Conservation (phyloP, 306 rosid genomes). For the Citrullus amarus region DNA sequence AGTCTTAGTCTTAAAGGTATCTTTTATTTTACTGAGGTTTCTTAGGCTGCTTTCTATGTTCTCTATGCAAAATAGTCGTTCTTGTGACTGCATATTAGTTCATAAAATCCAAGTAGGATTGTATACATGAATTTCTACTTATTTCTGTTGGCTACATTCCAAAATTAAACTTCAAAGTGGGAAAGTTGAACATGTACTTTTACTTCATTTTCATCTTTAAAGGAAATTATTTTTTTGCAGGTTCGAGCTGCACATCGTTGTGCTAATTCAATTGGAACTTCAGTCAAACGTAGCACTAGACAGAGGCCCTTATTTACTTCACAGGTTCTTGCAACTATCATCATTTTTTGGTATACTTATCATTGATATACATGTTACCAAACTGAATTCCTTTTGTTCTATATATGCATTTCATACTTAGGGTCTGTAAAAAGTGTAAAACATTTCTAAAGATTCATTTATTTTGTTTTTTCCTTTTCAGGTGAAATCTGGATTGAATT, state of each 20-base stretch:
- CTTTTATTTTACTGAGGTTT: neutral
- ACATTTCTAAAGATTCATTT: neutral
- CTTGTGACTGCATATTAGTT: neutral
- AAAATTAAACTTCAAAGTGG: neutral
- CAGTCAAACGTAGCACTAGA: conserved; percentile 34
- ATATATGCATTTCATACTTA: neutral
- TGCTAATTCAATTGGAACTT: conserved; percentile 26
- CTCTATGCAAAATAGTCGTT: neutral
- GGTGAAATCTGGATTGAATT: conserved; percentile 27
- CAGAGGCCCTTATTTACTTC: conserved; percentile 40
- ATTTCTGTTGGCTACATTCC: neutral
- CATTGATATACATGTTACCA: neutral
- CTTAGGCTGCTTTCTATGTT: neutral
- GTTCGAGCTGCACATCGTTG: conserved; percentile 29
- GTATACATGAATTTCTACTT: neutral
- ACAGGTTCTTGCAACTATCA: conserved; percentile 31
- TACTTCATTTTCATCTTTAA: neutral
- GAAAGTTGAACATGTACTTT: neutral
- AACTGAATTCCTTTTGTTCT: neutral
- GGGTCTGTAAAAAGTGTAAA: neutral
- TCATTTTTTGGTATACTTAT: neutral
- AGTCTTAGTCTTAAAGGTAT: neutral
- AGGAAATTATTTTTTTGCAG: conserved; percentile 19
- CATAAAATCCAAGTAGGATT: neutral
- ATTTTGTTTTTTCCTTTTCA: conserved; percentile 18